These are phyloP conservation scores for Metschnikowia continentalis DNA, from an alignment of 805 yeast genomes.

Conservation along the genomic window DNA sequence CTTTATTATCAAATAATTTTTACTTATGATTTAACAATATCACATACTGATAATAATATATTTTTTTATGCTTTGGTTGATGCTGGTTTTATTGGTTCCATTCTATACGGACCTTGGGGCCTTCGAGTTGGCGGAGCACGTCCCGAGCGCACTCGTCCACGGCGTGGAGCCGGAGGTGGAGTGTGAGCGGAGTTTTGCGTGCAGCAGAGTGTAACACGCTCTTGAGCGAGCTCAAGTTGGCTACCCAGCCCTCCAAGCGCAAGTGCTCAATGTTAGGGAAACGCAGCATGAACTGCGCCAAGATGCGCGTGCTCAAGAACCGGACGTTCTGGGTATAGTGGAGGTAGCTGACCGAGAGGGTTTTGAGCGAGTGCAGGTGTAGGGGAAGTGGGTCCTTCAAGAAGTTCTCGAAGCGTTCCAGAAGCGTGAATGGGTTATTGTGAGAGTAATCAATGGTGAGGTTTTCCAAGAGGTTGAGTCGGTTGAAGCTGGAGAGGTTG, in stretches of 20 bases:
- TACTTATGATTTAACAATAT: too few species aligned
- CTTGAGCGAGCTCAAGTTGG: conserved; percentile 15
- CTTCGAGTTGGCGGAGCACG: not conserved
- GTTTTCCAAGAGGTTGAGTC: conserved; percentile 18
- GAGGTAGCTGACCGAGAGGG: conserved; percentile 14
- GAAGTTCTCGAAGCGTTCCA: conserved; percentile 35
- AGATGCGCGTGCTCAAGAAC: conserved; percentile 12
- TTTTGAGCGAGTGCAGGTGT: conserved; percentile 15
- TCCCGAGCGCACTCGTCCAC: conserved; percentile 1
- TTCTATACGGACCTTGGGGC: not conserved
- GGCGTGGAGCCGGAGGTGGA: conserved; percentile 3
- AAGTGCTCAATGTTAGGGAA: conserved; percentile 18
- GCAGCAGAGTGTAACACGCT: conserved; percentile 3
- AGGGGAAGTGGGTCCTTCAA: conserved; percentile 19
- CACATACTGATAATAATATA: too few species aligned
- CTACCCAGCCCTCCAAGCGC: conserved; percentile 22
- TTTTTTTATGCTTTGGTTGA: too few species aligned
- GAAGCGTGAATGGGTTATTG: conserved; percentile 31
- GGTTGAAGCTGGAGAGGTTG: conserved; percentile 34
- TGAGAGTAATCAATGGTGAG: conserved; percentile 25
- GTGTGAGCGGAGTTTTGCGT: conserved; percentile 3
- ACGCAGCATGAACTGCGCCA: conserved; percentile 11
- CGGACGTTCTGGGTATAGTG: conserved; percentile 11
- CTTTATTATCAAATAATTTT: too few species aligned
- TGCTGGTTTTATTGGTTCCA: not conserved